A percentile compares a stretch with the other conserved stretches of the same genome.
These are phyloP conservation scores for Pythium aquatile DNA, from an alignment of 352 stramenopile species.

Conservation along the genomic window DNA sequence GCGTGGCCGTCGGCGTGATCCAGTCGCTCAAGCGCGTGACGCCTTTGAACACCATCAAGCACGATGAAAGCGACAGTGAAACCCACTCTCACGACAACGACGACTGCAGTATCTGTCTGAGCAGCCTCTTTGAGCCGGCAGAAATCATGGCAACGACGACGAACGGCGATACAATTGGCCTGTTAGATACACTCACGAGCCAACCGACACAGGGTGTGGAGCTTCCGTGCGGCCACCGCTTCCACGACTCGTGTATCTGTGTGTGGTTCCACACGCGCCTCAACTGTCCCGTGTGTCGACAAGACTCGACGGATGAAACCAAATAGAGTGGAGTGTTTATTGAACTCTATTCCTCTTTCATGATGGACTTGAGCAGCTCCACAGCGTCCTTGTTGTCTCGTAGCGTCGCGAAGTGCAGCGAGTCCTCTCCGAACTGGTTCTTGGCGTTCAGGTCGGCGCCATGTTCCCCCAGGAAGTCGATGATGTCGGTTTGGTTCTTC, in stretches of 20 bases:
- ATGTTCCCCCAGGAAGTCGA: constrained; percentile 48
- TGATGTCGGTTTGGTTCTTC: constrained; percentile 65
- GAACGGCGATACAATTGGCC: background rate
- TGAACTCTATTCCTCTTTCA: background rate
- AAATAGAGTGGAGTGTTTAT: constrained; percentile 4
- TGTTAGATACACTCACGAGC: background rate
- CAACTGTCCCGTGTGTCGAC: constrained; percentile 60
- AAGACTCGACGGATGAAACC: constrained; percentile 2
- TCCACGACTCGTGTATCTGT: constrained; percentile 75
- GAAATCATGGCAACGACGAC: constrained; percentile 4
- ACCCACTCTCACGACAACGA: constrained; percentile 5
- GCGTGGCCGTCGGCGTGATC: constrained; percentile 40
- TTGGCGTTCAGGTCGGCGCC: constrained; percentile 50
- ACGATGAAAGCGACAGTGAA: background rate
- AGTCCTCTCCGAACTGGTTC: constrained; percentile 67
- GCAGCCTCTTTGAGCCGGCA: constrained; percentile 18
- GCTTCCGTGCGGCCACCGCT: constrained; percentile 62
- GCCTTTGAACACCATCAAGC: constrained; percentile 3
- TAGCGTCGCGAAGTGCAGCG: constrained; percentile 59
- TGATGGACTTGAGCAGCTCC: constrained; percentile 34
- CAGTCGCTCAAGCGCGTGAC: constrained; percentile 38
- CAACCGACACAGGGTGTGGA: constrained; percentile 29
- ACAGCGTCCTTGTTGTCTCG: constrained; percentile 55
- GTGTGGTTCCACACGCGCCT: constrained; percentile 61
- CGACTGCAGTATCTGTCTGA: constrained; percentile 67